Base-by-base conservation (phyloP, 2,329 filamentous ascomycete species). In the Aspergillus texensis region DNA sequence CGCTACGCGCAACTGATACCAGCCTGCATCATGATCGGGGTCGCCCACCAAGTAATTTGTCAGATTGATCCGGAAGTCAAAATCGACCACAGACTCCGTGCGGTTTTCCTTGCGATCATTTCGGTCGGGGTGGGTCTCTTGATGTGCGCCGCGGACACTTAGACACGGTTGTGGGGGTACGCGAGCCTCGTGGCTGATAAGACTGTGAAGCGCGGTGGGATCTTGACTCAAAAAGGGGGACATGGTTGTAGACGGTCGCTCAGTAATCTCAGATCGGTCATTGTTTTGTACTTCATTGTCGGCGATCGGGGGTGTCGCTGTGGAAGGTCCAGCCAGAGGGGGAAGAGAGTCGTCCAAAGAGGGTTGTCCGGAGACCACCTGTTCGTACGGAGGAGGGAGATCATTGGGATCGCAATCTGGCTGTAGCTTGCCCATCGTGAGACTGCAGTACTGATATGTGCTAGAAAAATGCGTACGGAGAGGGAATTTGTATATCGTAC, bases 81-180 rank as follows among this genome's bases (percentile, higher is more conserved):
- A 77, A 63, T 77, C 75, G 6, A 66, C 65, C 14, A 77, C 68
- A 1, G 65, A 69, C 39, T 73, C 67, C 5, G 61, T 70, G 16
- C 65, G 67, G 19, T 68, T 65, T n/a, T 72, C 68, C 24, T 70
- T 68, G 24, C 54, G 52, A 56, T 63, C 58, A 34, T 68, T 64
- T 12, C 61, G 57, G 32, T 58, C 52, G 12, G 60, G 58, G 5
- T 57, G 58, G 4, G 76, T 81, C 72, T 85, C 78, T 14, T 69
- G 76, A 73, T 89, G 87, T 4, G 81, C 82, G 58, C 88, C 88
- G 36, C 79, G 77, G 48, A 89, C 74, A 55, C 79, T 80, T 10
- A 88, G 79, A 58, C 78, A 82, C 0, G 83, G 82, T n/a, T 85
- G 81, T 0, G 86, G 86, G 5, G 87, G 86, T 11, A 79, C 55